Evolutionary conservation across 345 rosid genomes (phyloP).

Genomic region (Syzygium oleosum): DNA sequence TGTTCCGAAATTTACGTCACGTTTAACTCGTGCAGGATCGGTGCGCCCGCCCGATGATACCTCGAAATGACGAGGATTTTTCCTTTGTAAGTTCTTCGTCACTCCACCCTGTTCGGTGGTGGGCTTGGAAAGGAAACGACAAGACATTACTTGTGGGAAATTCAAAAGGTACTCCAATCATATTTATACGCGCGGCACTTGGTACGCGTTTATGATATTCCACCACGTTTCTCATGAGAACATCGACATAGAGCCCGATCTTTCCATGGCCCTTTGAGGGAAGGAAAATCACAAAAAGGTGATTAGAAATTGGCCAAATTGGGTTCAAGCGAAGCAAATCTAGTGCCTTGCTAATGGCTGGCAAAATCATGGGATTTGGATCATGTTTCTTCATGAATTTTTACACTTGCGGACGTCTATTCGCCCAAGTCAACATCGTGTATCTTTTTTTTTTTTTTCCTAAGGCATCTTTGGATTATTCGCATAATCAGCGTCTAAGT

Average conservation of each 20-base stretch:
- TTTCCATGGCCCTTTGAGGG: not conserved
- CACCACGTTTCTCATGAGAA: not conserved
- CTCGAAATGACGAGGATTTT: not conserved
- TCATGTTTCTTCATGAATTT: not conserved
- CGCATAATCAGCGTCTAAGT: not conserved
- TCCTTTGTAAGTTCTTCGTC: not conserved
- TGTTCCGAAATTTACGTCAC: not conserved
- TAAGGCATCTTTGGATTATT: not conserved
- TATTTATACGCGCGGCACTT: not conserved
- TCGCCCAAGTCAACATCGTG: not conserved
- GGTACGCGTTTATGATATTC: not conserved
- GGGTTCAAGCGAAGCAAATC: not conserved
- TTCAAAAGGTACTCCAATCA: not conserved
- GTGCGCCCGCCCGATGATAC: not conserved
- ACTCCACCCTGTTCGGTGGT: not conserved
- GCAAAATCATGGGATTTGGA: not conserved
- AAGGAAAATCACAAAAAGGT: not conserved
- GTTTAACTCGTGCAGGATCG: not conserved
- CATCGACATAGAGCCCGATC: not conserved
- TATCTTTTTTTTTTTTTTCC: not conserved
- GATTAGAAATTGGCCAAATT: not conserved
- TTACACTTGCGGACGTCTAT: not conserved
- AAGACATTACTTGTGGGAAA: not conserved
- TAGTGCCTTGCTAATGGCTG: not conserved
- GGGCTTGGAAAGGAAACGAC: not conserved